Percentiles rank a stretch among this genome's conserved stretches.
These are phyloP conservation scores for Pichia exigua DNA, from an alignment of 805 yeast genomes.

Conservation along the genomic window DNA sequence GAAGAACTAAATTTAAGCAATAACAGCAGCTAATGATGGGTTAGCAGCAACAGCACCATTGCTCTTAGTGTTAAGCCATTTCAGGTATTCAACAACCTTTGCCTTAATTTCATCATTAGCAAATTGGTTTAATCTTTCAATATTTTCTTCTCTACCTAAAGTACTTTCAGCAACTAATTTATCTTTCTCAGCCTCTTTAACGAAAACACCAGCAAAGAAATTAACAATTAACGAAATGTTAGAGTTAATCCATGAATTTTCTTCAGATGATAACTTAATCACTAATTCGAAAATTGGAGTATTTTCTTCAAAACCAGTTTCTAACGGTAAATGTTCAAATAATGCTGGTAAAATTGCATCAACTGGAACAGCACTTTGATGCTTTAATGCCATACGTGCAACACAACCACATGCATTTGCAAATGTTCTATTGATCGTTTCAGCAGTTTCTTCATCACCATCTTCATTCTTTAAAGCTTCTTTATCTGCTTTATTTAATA, in stretches of 20 bases:
- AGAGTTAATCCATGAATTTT: constrained; percentile 45
- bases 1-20: constrained; percentile 20
- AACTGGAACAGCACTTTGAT: constrained; percentile 66
- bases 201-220: constrained; percentile 61
- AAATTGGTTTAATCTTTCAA: constrained; percentile 74
- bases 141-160: constrained; percentile 76
- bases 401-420: constrained; percentile 98
- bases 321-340: constrained; percentile 73
- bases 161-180: constrained; percentile 67
- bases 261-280: constrained; percentile 49
- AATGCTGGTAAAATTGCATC: constrained; percentile 68
- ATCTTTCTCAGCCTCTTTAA: constrained; percentile 67
- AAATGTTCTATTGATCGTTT: constrained; percentile 70
- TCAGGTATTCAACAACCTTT: constrained; percentile 63
- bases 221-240: constrained; percentile 58
- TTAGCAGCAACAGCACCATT: constrained; percentile 54
- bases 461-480: constrained; percentile 52
- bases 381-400: constrained; percentile 77
- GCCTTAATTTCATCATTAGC: constrained; percentile 56
- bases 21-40: constrained; percentile 38
- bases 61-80: constrained; percentile 58
- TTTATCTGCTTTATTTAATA: constrained; percentile 72
- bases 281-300: constrained; percentile 79
- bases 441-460: constrained; percentile 71
- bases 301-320: constrained; percentile 87